Percentiles rank a stretch among this genome's conserved stretches.
Conservation (phyloP, 2,329 filamentous ascomycete species). For the Fusarium falciforme region DNA sequence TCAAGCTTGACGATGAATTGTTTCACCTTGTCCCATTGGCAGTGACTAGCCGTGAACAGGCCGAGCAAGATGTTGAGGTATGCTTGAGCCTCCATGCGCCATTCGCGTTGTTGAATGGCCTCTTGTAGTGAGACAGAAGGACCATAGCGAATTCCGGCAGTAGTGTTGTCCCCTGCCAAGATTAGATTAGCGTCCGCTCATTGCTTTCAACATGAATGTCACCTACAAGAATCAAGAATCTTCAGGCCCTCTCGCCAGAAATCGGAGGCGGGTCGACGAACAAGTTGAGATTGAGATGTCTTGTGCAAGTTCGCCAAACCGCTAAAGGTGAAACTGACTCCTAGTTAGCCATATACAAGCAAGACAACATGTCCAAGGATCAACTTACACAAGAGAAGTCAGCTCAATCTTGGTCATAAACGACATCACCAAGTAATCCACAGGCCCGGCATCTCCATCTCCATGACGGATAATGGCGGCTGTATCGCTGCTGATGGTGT, state of each 20-base stretch:
- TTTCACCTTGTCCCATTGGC: slow-evolving; percentile 75
- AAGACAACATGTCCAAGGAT: no score
- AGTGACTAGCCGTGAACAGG: slow-evolving; percentile 75
- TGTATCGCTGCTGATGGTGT: slow-evolving; percentile 69
- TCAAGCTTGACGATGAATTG: slow-evolving; percentile 67
- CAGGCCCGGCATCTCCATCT: slow-evolving; percentile 49
- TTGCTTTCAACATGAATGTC: neutral
- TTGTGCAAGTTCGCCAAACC: slow-evolving; percentile 61
- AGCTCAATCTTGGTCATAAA: slow-evolving; percentile 71
- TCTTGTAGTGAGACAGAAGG: slow-evolving; percentile 65
- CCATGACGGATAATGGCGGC: slow-evolving; percentile 64
- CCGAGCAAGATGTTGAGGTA: slow-evolving; percentile 79
- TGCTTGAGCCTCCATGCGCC: slow-evolving; percentile 73
- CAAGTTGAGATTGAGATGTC: slow-evolving; percentile 43
- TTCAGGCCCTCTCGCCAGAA: slow-evolving; percentile 58
- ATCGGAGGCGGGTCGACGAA: slow-evolving; percentile 49
- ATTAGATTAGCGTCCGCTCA: slow-evolving; percentile 21
- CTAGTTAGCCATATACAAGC: slow-evolving; percentile 26
- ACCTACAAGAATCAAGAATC: slow-evolving; percentile 60
- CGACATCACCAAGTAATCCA: slow-evolving; percentile 69
- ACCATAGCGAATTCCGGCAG: slow-evolving; percentile 51
- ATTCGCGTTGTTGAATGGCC: slow-evolving; percentile 69
- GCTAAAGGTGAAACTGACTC: slow-evolving; percentile 63
- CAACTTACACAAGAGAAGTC: slow-evolving; percentile 64
- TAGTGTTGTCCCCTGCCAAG: slow-evolving; percentile 49